phyloP scores from a whole-genome alignment of 805 yeast genomes.

The Jamesozyma jinghongensis region DNA sequence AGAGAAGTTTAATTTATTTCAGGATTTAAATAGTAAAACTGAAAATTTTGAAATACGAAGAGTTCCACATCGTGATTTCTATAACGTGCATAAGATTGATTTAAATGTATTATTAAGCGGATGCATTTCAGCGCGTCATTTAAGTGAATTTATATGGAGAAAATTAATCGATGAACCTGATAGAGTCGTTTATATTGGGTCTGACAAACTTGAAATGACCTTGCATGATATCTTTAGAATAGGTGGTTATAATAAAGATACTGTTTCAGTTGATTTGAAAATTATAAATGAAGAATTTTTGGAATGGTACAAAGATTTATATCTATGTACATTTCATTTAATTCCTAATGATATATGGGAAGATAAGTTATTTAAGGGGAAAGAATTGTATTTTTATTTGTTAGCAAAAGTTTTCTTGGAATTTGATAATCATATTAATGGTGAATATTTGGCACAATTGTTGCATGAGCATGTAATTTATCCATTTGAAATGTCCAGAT shows the following conservation, averaged over 20 bases:
- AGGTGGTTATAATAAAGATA: slow-evolving; percentile 6
- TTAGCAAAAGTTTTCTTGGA: slow-evolving; percentile 31
- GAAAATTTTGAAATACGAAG: slow-evolving; percentile 30
- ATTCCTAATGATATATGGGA: slow-evolving; percentile 10
- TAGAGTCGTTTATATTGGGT: slow-evolving; percentile 25
- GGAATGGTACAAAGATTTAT: slow-evolving; percentile 17
- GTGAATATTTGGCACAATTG: slow-evolving; percentile 32
- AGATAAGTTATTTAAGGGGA: slow-evolving; percentile 7
- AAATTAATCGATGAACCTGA: slow-evolving; percentile 31
- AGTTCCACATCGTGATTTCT: slow-evolving; percentile 51
- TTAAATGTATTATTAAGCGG: slow-evolving; percentile 20
- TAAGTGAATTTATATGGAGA: slow-evolving; percentile 31
- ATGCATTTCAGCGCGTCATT: slow-evolving; percentile 22
- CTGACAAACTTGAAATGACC: slow-evolving; percentile 16
- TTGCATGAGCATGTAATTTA: slow-evolving; percentile 28
- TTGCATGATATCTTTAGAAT: slow-evolving; percentile 17
- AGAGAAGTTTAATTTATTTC: slow-evolving; percentile 31
- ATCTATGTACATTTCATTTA: slow-evolving; percentile 18
- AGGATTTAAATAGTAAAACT: slow-evolving; percentile 27
- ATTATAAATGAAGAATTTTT: slow-evolving; percentile 24
- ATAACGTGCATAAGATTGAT: slow-evolving; percentile 93
- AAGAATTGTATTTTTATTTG: slow-evolving; percentile 20
- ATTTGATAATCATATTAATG: slow-evolving; percentile 30
- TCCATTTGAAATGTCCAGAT: slow-evolving; percentile 31
- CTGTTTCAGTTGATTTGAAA: slow-evolving; percentile 18